Base-by-base conservation (phyloP, 768 basidiomycete genomes). In the Naganishia vaughanmartiniae region DNA sequence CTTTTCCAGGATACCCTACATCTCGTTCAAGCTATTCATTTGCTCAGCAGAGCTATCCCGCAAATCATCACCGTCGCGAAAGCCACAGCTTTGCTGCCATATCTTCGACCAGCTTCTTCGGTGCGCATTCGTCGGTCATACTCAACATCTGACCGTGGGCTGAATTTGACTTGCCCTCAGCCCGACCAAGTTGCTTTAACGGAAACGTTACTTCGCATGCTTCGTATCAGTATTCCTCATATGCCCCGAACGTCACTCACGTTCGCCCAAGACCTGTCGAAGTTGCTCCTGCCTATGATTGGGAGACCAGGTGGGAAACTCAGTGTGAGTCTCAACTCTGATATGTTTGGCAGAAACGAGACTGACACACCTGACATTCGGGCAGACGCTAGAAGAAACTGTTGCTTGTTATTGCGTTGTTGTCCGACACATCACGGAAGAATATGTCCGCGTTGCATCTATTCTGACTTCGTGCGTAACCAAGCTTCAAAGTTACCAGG, bases 331-430 rank as follows among this genome's bases (percentile, higher is more conserved):
- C 24, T 33, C 30, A 36, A 5, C 1, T 53, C 33, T 34, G 42
- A 14, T 34, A 51, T 14, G 34, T 14, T 14, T 7, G 56, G 24
- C n/a, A 31, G 7, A 56, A 48, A 24, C 53, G 19, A 12, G 17
- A 19, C 21, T 21, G 9, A 24, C 11, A 19, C 66, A 21, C 53
- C 28, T 24, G n/a, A 51, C 48, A 42, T 51, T n/a, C 48, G 17
- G 1, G 17, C 31, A 93, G 90, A 88, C 90, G 26, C 81, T 98
- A 36, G 92, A 94, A 83, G 96, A 97, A 81, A 87, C 88, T 15
- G 90, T 98, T 17, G 92, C 92, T 0, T 97, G 94, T 74, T 88
- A 95, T 83, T 95, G 93, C 77, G 86, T 87, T 0, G 90, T 90
- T 0, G 89, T 94, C 0, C 88, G 88, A 63, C 83, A 90, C 74